Evolutionary conservation across 176 grass and related monocot species (phyloP), one percentile per base, ranked within the genome.

Genomic region (Neostapfia colusana): DNA sequence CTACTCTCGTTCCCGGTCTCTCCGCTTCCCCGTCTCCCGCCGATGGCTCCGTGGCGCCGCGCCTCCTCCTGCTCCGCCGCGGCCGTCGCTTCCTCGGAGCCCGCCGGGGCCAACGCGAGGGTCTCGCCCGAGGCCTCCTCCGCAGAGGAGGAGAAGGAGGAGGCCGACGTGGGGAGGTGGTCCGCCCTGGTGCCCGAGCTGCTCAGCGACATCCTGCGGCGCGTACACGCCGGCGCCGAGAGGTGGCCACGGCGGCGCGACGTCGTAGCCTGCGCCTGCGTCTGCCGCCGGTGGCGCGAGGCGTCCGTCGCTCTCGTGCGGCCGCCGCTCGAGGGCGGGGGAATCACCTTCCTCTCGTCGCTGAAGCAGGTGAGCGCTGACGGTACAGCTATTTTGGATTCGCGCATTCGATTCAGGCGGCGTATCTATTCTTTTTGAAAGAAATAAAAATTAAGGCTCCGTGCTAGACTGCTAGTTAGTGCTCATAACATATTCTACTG

Each of bases 291-390:
- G 62, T 87, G 90, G 87, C 76, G 87, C 31, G 81, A 82, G 5
- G 81, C 73, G 17, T 35, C 84, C 54, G 46, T 23, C 41, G 74
- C 65, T 10, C 12, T 93, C 50, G 83, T 89, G 51, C 72, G 80
- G 34, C 66, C 84, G 41, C 87, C 81, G 65, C 37, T 69, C 18
- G 71, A 84, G 41, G 78, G 80, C 50, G 90, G 90, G 10, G 70
- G 67, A 38, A 89, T 89, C 72, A 93, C 90, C 27, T 87, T 89
- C 63, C 81, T 78, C 67, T 84, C 87, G 45, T 93, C 87, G 53
- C 76, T 93, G 42, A 93, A 93, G 51, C 79, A 87, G 90, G 90
- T 93, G 44, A 48, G 72, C 12, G 24, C 56, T 43, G 23, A 44
- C 21, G 14, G 54, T 34, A 61, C 24, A 26, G 23, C 55, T 59